These are phyloP conservation scores for Cryptomeria japonica DNA, from an alignment of 75 land plant genomes.

Conservation along the genomic window DNA sequence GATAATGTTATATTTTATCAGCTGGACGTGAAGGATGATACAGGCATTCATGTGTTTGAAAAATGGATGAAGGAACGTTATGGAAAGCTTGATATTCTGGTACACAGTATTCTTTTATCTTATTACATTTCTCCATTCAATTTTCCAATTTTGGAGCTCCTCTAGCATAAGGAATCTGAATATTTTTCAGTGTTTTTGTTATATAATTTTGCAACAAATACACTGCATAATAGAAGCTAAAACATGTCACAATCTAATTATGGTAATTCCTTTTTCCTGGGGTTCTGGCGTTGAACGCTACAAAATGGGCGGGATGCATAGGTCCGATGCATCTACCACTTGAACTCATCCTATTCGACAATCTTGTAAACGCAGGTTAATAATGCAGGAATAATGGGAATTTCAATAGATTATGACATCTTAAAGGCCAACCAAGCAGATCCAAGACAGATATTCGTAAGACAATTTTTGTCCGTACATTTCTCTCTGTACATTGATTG, in stretches of 20 bases:
- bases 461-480: background rate
- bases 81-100: slow-evolving; percentile 60
- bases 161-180: background rate
- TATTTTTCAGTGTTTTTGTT: background rate
- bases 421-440: background rate
- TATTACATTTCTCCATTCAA: background rate
- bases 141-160: background rate
- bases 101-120: background rate
- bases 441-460: background rate
- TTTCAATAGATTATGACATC: background rate
- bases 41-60: slow-evolving; percentile 29
- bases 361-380: background rate
- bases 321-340: no score
- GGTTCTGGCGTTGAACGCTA: background rate
- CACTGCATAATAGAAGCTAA: background rate
- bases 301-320: no score
- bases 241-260: background rate
- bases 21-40: slow-evolving; percentile 45
- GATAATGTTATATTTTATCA: slow-evolving; percentile 47
- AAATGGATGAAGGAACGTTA: slow-evolving; percentile 35
- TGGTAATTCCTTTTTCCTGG: background rate
- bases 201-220: background rate
- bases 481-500: background rate
- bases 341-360: background rate
- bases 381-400: background rate